Evolutionary conservation across 1,284 basidiomycete species (phyloP).

Genomic region (Coriolopsis trogii): DNA sequence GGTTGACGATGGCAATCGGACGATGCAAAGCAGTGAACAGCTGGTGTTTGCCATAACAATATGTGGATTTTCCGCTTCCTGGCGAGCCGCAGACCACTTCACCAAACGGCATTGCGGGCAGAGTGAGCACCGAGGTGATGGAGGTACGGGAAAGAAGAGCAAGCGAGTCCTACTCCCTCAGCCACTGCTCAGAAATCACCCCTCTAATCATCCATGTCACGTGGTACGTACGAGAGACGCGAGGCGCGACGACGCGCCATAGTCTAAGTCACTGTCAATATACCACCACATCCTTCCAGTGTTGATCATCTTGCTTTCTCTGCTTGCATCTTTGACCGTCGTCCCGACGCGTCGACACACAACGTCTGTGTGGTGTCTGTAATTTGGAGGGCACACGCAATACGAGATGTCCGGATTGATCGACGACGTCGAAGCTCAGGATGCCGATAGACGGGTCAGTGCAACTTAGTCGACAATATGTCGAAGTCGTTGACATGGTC

Average conservation of each 20-base stretch:
- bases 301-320: no score
- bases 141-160: neutral
- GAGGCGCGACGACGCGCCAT: no score
- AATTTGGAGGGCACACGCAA: neutral
- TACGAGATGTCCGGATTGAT: constrained; percentile 2
- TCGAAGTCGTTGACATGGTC: neutral
- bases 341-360: no score
- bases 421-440: constrained; percentile 4
- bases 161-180: no score
- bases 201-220: no score
- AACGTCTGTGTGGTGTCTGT: no score
- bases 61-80: constrained; percentile 93
- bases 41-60: constrained; percentile 92
- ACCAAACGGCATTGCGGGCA: constrained; percentile 71
- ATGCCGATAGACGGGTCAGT: constrained; percentile 6
- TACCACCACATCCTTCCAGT: no score
- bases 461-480: neutral
- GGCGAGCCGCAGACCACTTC: constrained; percentile 92
- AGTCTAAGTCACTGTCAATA: no score
- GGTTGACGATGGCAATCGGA: constrained; percentile 89
- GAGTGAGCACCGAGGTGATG: neutral
- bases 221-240: no score
- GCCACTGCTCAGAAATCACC: no score
- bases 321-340: no score
- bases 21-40: constrained; percentile 87